A percentile compares a stretch with the other conserved stretches of the same genome.
phyloP scores from a whole-genome alignment of 345 rosid genomes.

The Diplotaxis tenuifolia region DNA sequence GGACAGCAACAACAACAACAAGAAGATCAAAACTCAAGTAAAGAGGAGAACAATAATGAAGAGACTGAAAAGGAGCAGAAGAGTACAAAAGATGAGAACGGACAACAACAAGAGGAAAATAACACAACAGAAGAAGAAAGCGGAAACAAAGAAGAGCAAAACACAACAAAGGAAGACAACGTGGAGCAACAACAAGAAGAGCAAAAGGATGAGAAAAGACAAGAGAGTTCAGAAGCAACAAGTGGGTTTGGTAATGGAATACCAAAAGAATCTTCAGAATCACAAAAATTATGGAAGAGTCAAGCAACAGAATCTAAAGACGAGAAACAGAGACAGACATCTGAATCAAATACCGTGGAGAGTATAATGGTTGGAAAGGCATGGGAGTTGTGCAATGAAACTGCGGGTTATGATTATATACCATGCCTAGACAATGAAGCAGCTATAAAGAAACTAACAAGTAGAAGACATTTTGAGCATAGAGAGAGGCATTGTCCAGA shows the following conservation, averaged over 20 bases:
- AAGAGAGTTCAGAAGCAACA: constrained; percentile 10
- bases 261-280: constrained; percentile 76
- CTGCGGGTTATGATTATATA: constrained; percentile 81
- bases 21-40: constrained; percentile 30
- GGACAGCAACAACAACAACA: constrained; percentile 27
- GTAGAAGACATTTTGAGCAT: constrained; percentile 72
- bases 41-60: constrained; percentile 24
- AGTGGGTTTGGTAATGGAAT: constrained; percentile 47
- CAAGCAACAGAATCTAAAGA: constrained; percentile 66
- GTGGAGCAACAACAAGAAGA: constrained; percentile 33
- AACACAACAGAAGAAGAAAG: constrained; percentile 1
- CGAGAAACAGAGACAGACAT: constrained; percentile 68
- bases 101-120: constrained; percentile 33
- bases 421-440: constrained; percentile 91
- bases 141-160: constrained; percentile 28
- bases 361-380: constrained; percentile 37
- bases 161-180: constrained; percentile 6
- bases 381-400: constrained; percentile 76
- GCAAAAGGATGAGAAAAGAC: constrained; percentile 22
- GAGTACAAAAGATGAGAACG: constrained; percentile 22
- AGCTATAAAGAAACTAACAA: constrained; percentile 51
- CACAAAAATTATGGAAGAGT: constrained; percentile 71
- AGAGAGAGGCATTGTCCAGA: constrained; percentile 96
- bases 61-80: constrained; percentile 25
- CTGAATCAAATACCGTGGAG: constrained; percentile 34